Base-by-base conservation (phyloP, 106 monocot genomes). In the Allium fistulosum region DNA sequence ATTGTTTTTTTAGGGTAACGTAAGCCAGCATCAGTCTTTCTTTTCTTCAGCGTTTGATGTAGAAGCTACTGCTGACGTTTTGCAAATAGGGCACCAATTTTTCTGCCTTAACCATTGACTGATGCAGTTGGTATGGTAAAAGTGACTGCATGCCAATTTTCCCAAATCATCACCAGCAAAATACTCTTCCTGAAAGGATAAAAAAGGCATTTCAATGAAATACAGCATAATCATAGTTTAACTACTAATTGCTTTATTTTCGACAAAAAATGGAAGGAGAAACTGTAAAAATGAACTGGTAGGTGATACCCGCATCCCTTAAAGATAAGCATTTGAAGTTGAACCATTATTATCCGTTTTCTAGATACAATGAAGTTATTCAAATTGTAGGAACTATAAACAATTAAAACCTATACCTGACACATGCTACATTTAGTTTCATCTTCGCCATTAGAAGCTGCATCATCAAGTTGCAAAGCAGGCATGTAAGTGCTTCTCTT, bases 81-180 rank as follows among this genome's bases (percentile, higher is more conserved):
- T 95, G 81, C 94, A 95, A 15, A 95, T 74, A 3, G 94, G 94
- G 67, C 94, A 95, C 94, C 94, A 88, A 62, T 95, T 95, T 80
- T 95, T 95, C 73, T 70, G 80, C 63, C 79, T 50, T 51, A 95
- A 83, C 94, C 91, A 95, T 17, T 91, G 76, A 28, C 79, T 69
- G 66, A 91, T 73, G 77, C 95, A 95, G 56, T 45, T 69, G 8
- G 80, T 72, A 74, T 95, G 91, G 66, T 83, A 95, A 4, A 57
- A 58, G 74, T 95, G 95, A 26, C 78, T 81, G 53, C 95, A 95
- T 11, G 26, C 56, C 62, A 95, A 28, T 48, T 73, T 84, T 8
- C 85, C 95, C 49, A 95, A 61, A 59, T 88, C 85, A 52, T 91
- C 91, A 49, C 85, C 88, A 6, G 10, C 15, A 26, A 67, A 68